Evolutionary conservation across 176 grass and related monocot species (phyloP).

Genomic region (Musa troglodytarum): DNA sequence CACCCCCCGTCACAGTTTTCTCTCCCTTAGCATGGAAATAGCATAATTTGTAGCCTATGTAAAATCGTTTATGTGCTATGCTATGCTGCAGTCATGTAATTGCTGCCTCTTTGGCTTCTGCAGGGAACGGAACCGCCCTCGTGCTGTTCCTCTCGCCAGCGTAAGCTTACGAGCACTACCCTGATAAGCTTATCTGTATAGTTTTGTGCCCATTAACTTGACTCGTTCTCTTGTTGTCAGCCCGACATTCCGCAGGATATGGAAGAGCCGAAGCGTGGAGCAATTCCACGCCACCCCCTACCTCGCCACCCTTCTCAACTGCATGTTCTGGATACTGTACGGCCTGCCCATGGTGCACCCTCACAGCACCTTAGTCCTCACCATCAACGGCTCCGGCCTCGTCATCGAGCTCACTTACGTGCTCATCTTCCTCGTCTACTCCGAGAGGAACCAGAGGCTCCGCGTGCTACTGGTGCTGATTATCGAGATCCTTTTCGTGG

Average conservation of each 20-base stretch:
- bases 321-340: constrained; percentile 99
- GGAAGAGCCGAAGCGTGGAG: constrained; percentile 81
- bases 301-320: constrained; percentile 87
- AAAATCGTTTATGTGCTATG: no score
- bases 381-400: constrained; percentile 85
- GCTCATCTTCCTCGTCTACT: constrained; percentile 72
- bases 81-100: no score
- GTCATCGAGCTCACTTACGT: constrained; percentile 74
- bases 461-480: constrained; percentile 46
- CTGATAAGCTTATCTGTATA: neutral
- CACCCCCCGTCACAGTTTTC: no score
- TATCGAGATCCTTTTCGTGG: constrained; percentile 54
- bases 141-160: constrained; percentile 80
- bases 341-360: constrained; percentile 78
- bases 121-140: constrained; percentile 85
- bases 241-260: constrained; percentile 77
- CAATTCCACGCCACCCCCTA: constrained; percentile 85
- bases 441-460: constrained; percentile 28
- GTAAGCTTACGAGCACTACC: constrained; percentile 32
- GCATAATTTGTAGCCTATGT: no score
- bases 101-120: constrained; percentile 8
- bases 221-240: constrained; percentile 18
- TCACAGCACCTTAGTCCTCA: constrained; percentile 83
- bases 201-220: neutral
- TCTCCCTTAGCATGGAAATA: no score